Conservation (phyloP, 2,329 filamentous ascomycete species). For the Cucurbitaria berberidis region DNA sequence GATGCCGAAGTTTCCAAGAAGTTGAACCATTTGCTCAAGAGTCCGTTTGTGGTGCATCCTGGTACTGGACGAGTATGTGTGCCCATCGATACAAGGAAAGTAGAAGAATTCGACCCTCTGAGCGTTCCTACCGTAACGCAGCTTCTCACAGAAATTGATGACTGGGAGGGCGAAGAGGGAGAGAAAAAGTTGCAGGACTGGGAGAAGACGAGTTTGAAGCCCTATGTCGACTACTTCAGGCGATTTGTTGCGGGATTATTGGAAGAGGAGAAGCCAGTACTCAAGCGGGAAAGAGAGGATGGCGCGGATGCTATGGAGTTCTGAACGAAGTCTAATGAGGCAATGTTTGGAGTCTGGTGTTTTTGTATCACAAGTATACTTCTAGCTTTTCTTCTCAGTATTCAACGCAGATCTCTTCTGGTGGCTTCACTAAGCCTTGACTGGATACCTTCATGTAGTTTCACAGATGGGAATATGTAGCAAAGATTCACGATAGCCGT, state of each 20-base stretch:
- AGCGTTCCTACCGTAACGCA: constrained; percentile 86
- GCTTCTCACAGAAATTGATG: constrained; percentile 83
- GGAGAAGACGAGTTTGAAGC: constrained; percentile 95
- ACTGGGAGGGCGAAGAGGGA: constrained; percentile 65
- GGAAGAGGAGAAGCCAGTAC: constrained; percentile 67
- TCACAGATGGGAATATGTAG: too few species aligned
- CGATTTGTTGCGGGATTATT: constrained; percentile 79
- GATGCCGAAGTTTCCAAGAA: constrained; percentile 98
- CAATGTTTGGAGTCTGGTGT: neutral
- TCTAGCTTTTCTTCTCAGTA: neutral
- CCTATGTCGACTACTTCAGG: constrained; percentile 89
- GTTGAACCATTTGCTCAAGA: constrained; percentile 96
- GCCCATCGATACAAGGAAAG: constrained; percentile 77
- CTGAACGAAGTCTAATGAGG: constrained; percentile 45
- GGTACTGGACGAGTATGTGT: constrained; percentile 95
- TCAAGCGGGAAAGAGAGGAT: constrained; percentile 63
- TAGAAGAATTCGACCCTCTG: constrained; percentile 87
- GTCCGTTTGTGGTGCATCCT: constrained; percentile 94
- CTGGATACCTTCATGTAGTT: neutral
- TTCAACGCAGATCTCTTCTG: neutral
- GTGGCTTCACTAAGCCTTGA: neutral
- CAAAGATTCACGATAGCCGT: too few species aligned
- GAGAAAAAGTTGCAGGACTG: constrained; percentile 73
- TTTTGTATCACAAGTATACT: neutral
- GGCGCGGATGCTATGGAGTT: constrained; percentile 68